Percentiles rank a stretch among this genome's conserved stretches.
Evolutionary conservation across 2,329 filamentous ascomycete genomes (phyloP).

Genomic region (Plectosphaerella cucumerina): DNA sequence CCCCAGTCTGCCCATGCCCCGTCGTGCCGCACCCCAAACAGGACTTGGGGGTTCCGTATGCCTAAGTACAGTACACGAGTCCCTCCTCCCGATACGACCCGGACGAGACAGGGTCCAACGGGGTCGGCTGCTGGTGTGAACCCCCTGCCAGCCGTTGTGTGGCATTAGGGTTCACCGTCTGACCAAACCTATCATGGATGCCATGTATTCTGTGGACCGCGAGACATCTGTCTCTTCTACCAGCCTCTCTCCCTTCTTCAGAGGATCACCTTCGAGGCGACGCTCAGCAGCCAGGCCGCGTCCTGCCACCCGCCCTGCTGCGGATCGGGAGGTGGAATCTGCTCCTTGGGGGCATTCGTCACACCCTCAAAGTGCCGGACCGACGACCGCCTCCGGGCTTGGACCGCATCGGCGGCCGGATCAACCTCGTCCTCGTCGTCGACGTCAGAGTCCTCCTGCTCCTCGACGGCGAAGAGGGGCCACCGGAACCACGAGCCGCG

Average conservation of each 20-base stretch:
- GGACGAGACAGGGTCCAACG: no score
- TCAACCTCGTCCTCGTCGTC: conserved; percentile 30
- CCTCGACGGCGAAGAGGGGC: conserved; percentile 59
- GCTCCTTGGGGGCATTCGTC: conserved; percentile 36
- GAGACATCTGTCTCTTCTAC: background rate
- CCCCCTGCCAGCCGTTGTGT: background rate
- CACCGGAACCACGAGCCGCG: conserved; percentile 59
- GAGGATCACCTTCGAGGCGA: conserved; percentile 59
- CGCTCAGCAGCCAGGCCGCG: conserved; percentile 63
- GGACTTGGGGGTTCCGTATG: background rate
- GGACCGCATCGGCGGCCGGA: conserved; percentile 21
- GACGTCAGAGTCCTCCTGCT: conserved; percentile 47
- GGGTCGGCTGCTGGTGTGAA: background rate
- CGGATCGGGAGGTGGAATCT: conserved; percentile 41
- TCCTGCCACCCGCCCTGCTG: conserved; percentile 62
- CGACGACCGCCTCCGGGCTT: conserved; percentile 24
- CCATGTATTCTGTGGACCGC: no score
- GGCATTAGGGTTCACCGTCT: no score
- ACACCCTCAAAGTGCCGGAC: conserved; percentile 35
- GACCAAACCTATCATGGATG: background rate
- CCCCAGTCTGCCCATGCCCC: background rate
- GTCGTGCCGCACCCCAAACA: no score
- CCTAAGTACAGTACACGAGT: no score
- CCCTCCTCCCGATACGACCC: no score
- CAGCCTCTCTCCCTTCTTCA: conserved; percentile 23